phyloP scores from a whole-genome alignment of 2,329 filamentous ascomycete species.

The Ophiostoma ulmi region DNA sequence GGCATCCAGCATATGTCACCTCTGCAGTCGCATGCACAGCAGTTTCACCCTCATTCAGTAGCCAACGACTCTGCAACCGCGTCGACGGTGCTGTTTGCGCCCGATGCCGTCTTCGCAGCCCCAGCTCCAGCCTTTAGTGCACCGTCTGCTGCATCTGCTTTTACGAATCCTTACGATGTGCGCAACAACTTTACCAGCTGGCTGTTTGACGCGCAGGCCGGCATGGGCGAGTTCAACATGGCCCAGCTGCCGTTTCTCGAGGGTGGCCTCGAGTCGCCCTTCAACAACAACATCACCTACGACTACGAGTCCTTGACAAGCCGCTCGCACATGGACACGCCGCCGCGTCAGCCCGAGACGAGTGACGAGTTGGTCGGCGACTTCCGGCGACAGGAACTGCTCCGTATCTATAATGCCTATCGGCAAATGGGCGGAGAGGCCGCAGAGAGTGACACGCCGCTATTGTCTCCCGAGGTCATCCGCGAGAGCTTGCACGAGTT shows the following conservation, averaged over 20 bases:
- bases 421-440: conserved; percentile 42
- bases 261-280: conserved; percentile 46
- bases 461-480: conserved; percentile 61
- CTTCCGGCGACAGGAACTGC: conserved; percentile 42
- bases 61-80: neutral
- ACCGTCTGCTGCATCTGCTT: conserved; percentile 32
- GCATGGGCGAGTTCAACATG: conserved; percentile 41
- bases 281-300: conserved; percentile 49
- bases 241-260: conserved; percentile 45
- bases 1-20: neutral
- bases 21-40: conserved; percentile 7
- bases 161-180: conserved; percentile 36
- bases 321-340: conserved; percentile 44
- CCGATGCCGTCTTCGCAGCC: conserved; percentile 30
- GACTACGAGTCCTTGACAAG: conserved; percentile 48
- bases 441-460: conserved; percentile 41
- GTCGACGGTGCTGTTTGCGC: neutral
- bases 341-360: conserved; percentile 37
- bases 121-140: conserved; percentile 27
- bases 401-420: conserved; percentile 34
- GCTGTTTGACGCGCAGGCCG: conserved; percentile 46
- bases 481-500: conserved; percentile 80
- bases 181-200: conserved; percentile 47
- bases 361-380: conserved; percentile 44
- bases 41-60: neutral